Conservation (phyloP, 192 early-diverging fungal genomes). For the Umbelopsis vinacea region DNA sequence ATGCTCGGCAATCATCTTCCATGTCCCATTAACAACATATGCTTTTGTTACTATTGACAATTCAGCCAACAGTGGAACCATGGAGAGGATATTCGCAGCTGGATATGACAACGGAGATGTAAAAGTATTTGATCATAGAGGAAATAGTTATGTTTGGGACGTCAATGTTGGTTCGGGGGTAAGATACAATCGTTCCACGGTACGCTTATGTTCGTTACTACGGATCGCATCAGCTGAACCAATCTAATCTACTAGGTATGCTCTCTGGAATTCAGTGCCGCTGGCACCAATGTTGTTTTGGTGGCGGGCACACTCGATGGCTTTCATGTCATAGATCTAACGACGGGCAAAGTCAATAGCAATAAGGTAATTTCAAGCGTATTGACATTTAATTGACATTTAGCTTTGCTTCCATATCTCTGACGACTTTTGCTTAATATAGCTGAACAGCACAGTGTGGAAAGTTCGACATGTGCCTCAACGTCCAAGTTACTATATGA, state of each 20-base stretch:
- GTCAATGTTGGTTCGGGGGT: conserved; percentile 76
- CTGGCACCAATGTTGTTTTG: conserved; percentile 56
- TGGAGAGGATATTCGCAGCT: conserved; percentile 52
- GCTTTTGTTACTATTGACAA: neutral
- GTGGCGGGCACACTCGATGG: conserved; percentile 60
- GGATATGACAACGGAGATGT: conserved; percentile 81
- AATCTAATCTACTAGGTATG: conserved; percentile 30
- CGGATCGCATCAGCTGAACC: neutral
- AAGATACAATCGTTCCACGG: neutral
- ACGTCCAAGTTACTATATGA: conserved; percentile 66
- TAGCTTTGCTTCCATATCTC: neutral
- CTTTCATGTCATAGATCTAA: conserved; percentile 58
- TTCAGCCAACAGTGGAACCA: neutral
- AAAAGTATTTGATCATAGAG: conserved; percentile 68
- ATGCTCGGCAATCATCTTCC: neutral
- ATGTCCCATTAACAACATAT: conserved; percentile 44
- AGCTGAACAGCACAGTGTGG: conserved; percentile 60
- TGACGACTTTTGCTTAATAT: neutral
- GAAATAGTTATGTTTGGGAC: conserved; percentile 63
- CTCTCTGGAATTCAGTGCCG: conserved; percentile 54
- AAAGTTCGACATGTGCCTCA: conserved; percentile 65
- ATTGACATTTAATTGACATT: conserved; percentile 43
- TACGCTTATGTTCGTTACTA: neutral
- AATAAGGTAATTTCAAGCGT: conserved; percentile 28
- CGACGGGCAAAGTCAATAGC: conserved; percentile 51